Base-by-base conservation (phyloP, 352 stramenopile species). In the Pythium coloratum region DNA sequence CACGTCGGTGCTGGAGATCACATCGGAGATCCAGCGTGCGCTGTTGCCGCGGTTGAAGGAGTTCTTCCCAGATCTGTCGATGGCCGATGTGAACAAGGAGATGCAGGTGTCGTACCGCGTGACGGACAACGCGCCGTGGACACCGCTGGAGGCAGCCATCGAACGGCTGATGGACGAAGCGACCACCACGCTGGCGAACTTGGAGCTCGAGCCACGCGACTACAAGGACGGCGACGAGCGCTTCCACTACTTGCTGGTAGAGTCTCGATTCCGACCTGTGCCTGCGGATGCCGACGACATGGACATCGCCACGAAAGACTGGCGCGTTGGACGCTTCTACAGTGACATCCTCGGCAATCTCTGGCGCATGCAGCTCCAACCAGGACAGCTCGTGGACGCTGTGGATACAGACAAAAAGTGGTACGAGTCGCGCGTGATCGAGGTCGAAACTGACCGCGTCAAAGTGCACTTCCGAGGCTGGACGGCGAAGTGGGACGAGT, bases 401-500 rank as follows among this genome's bases (percentile, higher is more conserved):
- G 40, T 76, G n/a, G 88, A 96, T 66, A 91, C 81, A 6, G 76
- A 90, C 56, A 79, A 84, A 7, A 91, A 93, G 53, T 96, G 88
- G 88, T 88, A 69, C 59, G 87, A 95, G 47, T 89, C 84, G 18
- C 73, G 80, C 6, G 67, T 94, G 18, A 65, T 92, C 2, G 64
- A 74, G 2, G 46, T 71, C 24, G 33, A 44, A 20, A 33, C 56
- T 0, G 38, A 33, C 24, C 1, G 71, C 32, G 76, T 99, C 34
- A 78, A 95, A 34, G 89, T 99, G 34, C 96, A 99, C 72, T 99
- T 98, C 71, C 97, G 98, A 60, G 97, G 97, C 7, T 99, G 97
- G 97, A 97, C 97, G 3, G 65, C 86, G 12, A 94, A 97, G 64
- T 99, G 97, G 97, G 96, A 99, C 75, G 96, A 99, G 75, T 99